Evolutionary conservation across 306 rosid species (phyloP), one percentile per base, ranked within the genome.

Genomic region (Trifolium pratense): DNA sequence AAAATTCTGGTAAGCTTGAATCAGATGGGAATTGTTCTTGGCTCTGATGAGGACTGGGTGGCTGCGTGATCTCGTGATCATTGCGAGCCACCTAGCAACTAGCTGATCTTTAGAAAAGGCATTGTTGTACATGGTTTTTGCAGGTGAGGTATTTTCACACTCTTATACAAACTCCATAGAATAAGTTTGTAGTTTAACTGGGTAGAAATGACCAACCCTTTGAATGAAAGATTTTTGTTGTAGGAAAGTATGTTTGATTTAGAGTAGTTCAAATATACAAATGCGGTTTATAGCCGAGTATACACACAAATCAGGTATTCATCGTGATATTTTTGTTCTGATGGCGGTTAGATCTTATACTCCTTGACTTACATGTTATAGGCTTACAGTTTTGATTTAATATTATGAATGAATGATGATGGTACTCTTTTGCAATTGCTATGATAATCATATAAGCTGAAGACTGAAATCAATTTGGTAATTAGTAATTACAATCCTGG

Each of bases 351-450:
- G 42, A 8, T 11, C 1, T 7, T 37, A 37, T 9, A 37, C 1
- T 37, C 9, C 10, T 37, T 34, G 39, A 34, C 37, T 32, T 32
- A 32, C 37, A 32, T 32, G 7, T 32, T 31, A 18, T 31, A 16
- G 60, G 60, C 21, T 70, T 23, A 15, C 29, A 23, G 53, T 64
- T 20, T 39, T 37, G 57, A 17, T 39, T 21, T 49, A 57, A 0
- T 56, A 57, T 71, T 25, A 11, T 71, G 43, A 39, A 11, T 71
- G 43, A 39, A 39, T 23, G 61, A 40, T 39, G 57, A 51, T 9
- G 42, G 67, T 57, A 56, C 3, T 3, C 40, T 71, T 46, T 40
- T 40, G 31, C 29, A 72, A 42, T 72, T 72, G 46, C 48, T 60
- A 59, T 16, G 37, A 43, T 66, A 59, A 60, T 73, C 43, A 36